Conservation (phyloP, 495 filamentous ascomycete genomes). For the Podospora tetraspora region DNA sequence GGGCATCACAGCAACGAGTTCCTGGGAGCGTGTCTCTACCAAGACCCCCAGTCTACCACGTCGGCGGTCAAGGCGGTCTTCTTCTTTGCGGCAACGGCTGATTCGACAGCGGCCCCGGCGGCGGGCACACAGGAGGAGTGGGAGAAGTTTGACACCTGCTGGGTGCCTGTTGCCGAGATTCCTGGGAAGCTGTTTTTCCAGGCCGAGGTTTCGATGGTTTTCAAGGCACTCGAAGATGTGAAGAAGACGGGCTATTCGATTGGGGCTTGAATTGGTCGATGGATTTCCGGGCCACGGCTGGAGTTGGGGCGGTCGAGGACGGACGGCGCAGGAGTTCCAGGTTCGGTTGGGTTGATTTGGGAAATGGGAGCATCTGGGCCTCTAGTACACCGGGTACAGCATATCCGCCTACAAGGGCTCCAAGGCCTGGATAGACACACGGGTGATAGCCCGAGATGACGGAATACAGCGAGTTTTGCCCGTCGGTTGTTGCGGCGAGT, state of each 20-base stretch:
- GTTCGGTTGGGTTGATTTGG: neutral
- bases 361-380: neutral
- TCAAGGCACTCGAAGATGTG: constrained; percentile 22
- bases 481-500: neutral
- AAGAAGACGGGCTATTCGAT: constrained; percentile 24
- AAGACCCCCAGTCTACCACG: constrained; percentile 28
- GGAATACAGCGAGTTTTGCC: neutral
- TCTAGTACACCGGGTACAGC: neutral
- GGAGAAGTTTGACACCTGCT: constrained; percentile 26
- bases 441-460: neutral
- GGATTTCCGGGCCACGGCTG: constrained; percentile 1
- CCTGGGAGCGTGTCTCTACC: constrained; percentile 25
- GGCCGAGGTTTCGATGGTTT: constrained; percentile 23
- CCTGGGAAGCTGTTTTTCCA: constrained; percentile 22
- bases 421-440: neutral
- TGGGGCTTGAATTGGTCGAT: neutral
- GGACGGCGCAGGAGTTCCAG: neutral
- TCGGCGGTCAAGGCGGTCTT: constrained; percentile 27
- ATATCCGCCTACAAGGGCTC: neutral
- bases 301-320: neutral
- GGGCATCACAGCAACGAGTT: constrained; percentile 27
- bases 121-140: constrained; percentile 26
- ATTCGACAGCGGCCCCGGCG: constrained; percentile 21
- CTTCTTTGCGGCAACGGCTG: constrained; percentile 28
- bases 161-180: constrained; percentile 24